Base-by-base conservation (phyloP, 331 rosid genomes). In the Dryas integrifolia region DNA sequence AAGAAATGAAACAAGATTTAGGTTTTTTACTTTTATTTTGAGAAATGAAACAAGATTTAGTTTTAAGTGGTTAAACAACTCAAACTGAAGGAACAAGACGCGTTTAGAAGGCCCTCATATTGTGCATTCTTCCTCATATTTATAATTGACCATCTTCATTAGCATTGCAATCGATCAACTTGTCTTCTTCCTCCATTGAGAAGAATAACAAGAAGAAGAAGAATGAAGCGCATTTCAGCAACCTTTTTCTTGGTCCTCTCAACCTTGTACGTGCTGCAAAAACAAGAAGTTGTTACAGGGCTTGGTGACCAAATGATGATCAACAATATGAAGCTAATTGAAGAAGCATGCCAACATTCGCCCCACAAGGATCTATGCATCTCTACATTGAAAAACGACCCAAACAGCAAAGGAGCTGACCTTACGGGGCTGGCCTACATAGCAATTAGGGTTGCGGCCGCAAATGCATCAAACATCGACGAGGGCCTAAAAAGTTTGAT, bases 371-470 rank as follows among this genome's bases (percentile, higher is more conserved):
- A 68, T 0, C 9, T 76, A 0, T 92, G 98, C 75, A 0, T 70
- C 26, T 0, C 40, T 0, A 68, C 59, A 40, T 82, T 90, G 2
- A 0, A 5, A 2, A 58, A 86, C 0, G 86, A 80, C 41, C 84
- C 88, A 2, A 3, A 1, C 9, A 82, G 86, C 47, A 2, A 21
- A 10, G 13, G 26, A 0, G 83, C 86, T 0, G 73, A 52, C 44
- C 50, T 74, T n/a, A 0, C 12, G 0, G 96, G 81, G 26, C 71
- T 90, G 3, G 88, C 86, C 3, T 9, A 84, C 77, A 73, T 82
- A 2, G 50, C 86, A 0, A 79, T 92, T 30, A 69, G 44, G 63
- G 49, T 43, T 1, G 97, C 92, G 0, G 74, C 89, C 0, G 18
- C 73, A 1, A 80, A 90, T 4, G 98, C 90, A 4, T 58, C 82